Evolutionary conservation across 2,329 filamentous ascomycete species (phyloP).

Genomic region (Fusarium fujikuroi): DNA sequence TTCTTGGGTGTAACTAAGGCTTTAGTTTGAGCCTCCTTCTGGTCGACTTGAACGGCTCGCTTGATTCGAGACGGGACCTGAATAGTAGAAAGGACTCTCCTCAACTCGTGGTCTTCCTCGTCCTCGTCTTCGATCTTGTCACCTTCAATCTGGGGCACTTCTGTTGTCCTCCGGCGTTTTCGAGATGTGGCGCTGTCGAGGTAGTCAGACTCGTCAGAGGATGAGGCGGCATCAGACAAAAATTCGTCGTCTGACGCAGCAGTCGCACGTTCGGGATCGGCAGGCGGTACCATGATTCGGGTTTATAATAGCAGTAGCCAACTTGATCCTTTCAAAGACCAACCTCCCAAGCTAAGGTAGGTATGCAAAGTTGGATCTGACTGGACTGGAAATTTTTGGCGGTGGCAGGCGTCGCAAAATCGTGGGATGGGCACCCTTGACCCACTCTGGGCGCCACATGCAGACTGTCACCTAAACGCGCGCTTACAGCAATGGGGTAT

Average conservation of each 20-base stretch:
- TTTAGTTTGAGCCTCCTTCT: constrained; percentile 34
- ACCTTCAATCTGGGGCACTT: constrained; percentile 39
- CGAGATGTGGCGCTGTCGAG: constrained; percentile 58
- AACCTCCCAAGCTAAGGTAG: constrained; percentile 2
- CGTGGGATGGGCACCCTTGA: constrained; percentile 24
- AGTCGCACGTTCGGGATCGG: constrained; percentile 32
- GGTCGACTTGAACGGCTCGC: constrained; percentile 46
- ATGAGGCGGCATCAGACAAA: constrained; percentile 32
- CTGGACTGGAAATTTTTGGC: constrained; percentile 41
- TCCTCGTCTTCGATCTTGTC: constrained; percentile 45
- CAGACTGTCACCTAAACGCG: constrained; percentile 39
- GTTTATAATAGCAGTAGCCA: constrained; percentile 40
- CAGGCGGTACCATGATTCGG: constrained; percentile 35
- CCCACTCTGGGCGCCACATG: constrained; percentile 15
- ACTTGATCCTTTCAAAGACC: constrained; percentile 19
- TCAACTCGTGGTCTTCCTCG: constrained; percentile 48
- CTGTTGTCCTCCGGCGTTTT: constrained; percentile 58
- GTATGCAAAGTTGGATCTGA: constrained; percentile 21
- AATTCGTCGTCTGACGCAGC: constrained; percentile 30
- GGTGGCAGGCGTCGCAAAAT: constrained; percentile 43
- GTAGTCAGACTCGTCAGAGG: constrained; percentile 59
- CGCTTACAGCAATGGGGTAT: constrained; percentile 40
- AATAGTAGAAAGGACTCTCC: constrained; percentile 54
- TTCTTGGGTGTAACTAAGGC: constrained; percentile 42
- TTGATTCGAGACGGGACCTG: constrained; percentile 66